A percentile compares a stretch with the other conserved stretches of the same genome.
These are phyloP conservation scores for Aspergillus novoparasiticus DNA, from an alignment of 2,329 filamentous ascomycete species.

Conservation along the genomic window DNA sequence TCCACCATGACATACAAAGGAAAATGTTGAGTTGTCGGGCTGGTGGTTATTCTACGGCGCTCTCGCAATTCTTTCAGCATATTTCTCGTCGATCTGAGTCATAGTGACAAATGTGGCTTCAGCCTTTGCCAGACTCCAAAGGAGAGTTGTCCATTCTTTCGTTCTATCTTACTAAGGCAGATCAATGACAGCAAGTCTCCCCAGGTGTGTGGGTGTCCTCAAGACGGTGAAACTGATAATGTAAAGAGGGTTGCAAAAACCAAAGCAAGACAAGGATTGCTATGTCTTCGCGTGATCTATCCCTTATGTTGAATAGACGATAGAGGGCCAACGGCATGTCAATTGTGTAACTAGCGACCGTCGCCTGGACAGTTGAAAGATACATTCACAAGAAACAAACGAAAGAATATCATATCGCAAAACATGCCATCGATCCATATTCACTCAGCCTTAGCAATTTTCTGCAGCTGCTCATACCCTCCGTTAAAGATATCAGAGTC, in stretches of 20 bases:
- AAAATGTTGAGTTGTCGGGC: background rate
- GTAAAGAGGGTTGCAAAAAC: background rate
- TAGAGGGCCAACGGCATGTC: background rate
- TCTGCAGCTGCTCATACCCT: slow-evolving; percentile 14
- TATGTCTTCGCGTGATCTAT: background rate
- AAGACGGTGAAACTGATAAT: background rate
- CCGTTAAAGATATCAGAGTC: slow-evolving; percentile 26
- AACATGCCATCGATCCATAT: background rate
- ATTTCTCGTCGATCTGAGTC: background rate
- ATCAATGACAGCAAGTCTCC: background rate
- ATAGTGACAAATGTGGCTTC: background rate
- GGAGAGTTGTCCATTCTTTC: too few species aligned
- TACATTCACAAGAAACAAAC: background rate
- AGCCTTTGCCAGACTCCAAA: background rate
- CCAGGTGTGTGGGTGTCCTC: background rate
- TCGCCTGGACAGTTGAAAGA: background rate
- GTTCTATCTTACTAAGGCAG: background rate
- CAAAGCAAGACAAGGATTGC: background rate
- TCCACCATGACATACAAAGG: background rate
- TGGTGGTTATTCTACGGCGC: background rate
- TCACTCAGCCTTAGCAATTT: slow-evolving; percentile 12
- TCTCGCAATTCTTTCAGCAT: background rate
- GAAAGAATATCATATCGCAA: background rate
- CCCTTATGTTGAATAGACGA: background rate
- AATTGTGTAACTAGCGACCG: background rate